phyloP scores from a whole-genome alignment of 169 alveolate genomes.

The Eimeria acervulina region DNA sequence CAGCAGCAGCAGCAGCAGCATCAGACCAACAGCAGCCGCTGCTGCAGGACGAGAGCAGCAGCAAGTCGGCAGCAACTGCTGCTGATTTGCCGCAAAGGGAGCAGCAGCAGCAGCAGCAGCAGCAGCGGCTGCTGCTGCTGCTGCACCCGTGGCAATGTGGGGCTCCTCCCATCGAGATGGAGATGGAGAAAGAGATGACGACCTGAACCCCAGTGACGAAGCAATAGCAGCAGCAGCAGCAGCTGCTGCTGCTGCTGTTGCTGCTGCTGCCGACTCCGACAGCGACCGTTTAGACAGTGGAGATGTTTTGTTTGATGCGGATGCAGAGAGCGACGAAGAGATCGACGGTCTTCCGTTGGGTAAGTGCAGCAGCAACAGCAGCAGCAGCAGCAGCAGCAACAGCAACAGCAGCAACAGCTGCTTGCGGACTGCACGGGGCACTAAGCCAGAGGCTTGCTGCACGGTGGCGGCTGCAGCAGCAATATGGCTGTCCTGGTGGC shows the following conservation, averaged over 20 bases:
- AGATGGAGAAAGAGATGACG: not conserved
- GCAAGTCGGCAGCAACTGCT: not conserved
- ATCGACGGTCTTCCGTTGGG: not conserved
- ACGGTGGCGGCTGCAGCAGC: slow-evolving; percentile 5
- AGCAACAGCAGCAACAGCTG: slow-evolving; percentile 19
- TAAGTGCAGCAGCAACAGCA: slow-evolving; percentile 32
- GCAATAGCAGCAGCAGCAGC: slow-evolving; percentile 44
- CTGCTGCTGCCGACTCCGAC: not conserved
- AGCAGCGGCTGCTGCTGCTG: slow-evolving; percentile 43
- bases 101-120: slow-evolving; percentile 28
- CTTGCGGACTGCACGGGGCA: not conserved
- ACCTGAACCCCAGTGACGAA: not conserved
- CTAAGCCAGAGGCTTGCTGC: no score
- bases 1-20: slow-evolving; percentile 33
- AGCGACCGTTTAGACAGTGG: slow-evolving; percentile 26
- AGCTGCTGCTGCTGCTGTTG: slow-evolving; percentile 18
- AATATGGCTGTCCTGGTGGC: no score
- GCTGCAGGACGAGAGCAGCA: not conserved
- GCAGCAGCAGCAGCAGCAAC: slow-evolving; percentile 22
- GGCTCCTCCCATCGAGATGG: not conserved
- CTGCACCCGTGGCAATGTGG: slow-evolving; percentile 6
- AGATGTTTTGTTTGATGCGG: slow-evolving; percentile 53
- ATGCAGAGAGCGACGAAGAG: slow-evolving; percentile 1
- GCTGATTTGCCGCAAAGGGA: not conserved
- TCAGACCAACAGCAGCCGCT: not conserved